A percentile compares a stretch with the other conserved stretches of the same genome.
Conservation (phyloP, 2,329 filamentous ascomycete genomes). For the Alternaria rosae region DNA sequence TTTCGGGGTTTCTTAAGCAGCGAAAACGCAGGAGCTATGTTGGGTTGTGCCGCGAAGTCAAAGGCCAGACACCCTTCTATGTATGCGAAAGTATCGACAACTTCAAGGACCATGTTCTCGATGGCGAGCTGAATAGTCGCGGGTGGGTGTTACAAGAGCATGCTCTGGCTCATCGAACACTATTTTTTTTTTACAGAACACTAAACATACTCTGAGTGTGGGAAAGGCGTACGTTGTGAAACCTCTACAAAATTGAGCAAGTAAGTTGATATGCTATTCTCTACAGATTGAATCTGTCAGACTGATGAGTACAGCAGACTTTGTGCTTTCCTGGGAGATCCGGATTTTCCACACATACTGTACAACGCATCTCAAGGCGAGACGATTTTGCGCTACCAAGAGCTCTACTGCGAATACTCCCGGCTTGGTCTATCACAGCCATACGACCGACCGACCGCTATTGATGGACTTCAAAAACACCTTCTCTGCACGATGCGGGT, state of each 20-base stretch:
- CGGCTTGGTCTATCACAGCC: slow-evolving; percentile 27
- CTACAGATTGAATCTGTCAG: neutral
- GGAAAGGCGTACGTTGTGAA: slow-evolving; percentile 27
- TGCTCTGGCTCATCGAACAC: slow-evolving; percentile 33
- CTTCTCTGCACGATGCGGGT: slow-evolving; percentile 30
- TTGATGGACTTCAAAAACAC: slow-evolving; percentile 43
- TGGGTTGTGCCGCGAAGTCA: neutral
- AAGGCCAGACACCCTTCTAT: neutral
- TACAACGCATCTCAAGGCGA: slow-evolving; percentile 6
- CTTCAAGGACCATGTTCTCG: slow-evolving; percentile 29
- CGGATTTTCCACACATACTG: slow-evolving; percentile 29
- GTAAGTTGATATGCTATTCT: slow-evolving; percentile 15
- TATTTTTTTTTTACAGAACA: slow-evolving; percentile 38
- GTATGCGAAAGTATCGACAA: slow-evolving; percentile 32
- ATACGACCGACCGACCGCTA: slow-evolving; percentile 41
- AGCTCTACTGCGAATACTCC: slow-evolving; percentile 34
- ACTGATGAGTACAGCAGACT: slow-evolving; percentile 17
- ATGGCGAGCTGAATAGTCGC: slow-evolving; percentile 23
- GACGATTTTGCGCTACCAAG: slow-evolving; percentile 13
- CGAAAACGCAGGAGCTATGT: neutral
- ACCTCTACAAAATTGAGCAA: slow-evolving; percentile 22
- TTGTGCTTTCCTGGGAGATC: slow-evolving; percentile 38
- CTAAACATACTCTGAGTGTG: slow-evolving; percentile 41
- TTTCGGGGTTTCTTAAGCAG: too few relatives aligned
- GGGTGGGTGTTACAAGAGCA: slow-evolving; percentile 41